phyloP scores from a whole-genome alignment of 768 basidiomycete genomes.

The Rhizopogon vulgaris region DNA sequence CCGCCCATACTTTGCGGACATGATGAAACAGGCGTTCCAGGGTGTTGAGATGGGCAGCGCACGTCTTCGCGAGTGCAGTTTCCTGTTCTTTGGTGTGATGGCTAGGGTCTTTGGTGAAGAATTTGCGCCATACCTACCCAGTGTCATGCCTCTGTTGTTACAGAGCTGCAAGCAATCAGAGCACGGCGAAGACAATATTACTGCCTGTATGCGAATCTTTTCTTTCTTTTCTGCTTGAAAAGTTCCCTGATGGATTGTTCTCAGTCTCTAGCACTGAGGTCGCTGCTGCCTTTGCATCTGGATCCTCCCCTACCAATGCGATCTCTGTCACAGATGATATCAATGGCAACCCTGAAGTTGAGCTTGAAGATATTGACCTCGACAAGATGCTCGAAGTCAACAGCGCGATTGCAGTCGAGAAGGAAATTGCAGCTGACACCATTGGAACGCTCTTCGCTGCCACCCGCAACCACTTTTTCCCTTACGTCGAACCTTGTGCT shows the following conservation, averaged over 20 bases:
- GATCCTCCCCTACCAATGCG: conserved; percentile 65
- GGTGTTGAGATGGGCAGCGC: conserved; percentile 84
- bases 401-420: conserved; percentile 96
- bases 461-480: conserved; percentile 80
- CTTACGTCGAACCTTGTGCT: conserved; percentile 79
- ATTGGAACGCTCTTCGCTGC: conserved; percentile 86
- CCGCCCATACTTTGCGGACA: conserved; percentile 90
- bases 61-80: conserved; percentile 88
- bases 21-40: conserved; percentile 94
- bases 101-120: conserved; percentile 95
- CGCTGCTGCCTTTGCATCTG: conserved; percentile 63
- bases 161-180: conserved; percentile 80
- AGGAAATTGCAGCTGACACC: conserved; percentile 97
- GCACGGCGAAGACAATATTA: conserved; percentile 51
- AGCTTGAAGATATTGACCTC: conserved; percentile 74
- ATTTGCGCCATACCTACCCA: conserved; percentile 81
- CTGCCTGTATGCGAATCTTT: conserved; percentile 34
- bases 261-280: conserved; percentile 47
- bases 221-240: neutral
- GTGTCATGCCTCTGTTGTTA: conserved; percentile 82
- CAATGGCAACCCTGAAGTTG: conserved; percentile 52
- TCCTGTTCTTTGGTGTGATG: conserved; percentile 98
- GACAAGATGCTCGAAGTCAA: conserved; percentile 90
- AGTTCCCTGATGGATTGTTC: conserved; percentile 3
- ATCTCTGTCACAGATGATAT: conserved; percentile 55